Evolutionary conservation across 768 basidiomycete species (phyloP).

Genomic region (Lactarius indigo): DNA sequence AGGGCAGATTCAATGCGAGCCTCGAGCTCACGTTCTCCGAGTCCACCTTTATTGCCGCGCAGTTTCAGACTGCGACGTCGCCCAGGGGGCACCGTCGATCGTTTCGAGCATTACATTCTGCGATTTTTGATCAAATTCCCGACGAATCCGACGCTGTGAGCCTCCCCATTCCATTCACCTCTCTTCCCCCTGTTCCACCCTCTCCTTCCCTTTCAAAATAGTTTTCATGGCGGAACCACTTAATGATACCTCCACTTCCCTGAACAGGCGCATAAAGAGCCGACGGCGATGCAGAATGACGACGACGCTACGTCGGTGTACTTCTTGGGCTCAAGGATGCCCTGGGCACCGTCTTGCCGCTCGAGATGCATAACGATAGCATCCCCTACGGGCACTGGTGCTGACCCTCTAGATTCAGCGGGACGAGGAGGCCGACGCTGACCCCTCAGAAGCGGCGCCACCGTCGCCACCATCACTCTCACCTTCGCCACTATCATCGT

Average conservation of each 20-base stretch:
- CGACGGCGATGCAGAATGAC: constrained; percentile 61
- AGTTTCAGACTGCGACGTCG: constrained; percentile 30
- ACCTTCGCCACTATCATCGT: neutral
- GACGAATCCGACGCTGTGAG: constrained; percentile 52
- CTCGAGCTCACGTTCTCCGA: constrained; percentile 35
- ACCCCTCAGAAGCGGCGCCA: neutral
- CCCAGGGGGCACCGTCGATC: constrained; percentile 20
- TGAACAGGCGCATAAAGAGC: constrained; percentile 41
- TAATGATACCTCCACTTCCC: neutral
- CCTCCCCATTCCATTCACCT: constrained; percentile 7
- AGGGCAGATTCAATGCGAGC: constrained; percentile 1
- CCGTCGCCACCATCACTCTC: neutral
- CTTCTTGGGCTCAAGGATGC: constrained; percentile 48
- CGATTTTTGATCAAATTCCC: constrained; percentile 50
- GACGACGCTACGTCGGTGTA: constrained; percentile 41
- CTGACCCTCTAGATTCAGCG: constrained; percentile 15
- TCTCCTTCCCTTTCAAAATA: neutral
- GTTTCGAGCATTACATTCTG: constrained; percentile 51
- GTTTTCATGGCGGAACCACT: neutral
- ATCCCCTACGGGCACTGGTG: constrained; percentile 42
- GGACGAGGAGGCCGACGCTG: neutral
- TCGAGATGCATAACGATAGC: constrained; percentile 35
- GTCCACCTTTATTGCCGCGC: constrained; percentile 42
- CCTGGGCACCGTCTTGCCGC: constrained; percentile 28
- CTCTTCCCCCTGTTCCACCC: neutral